Percentiles rank a stretch among this genome's conserved stretches.
phyloP scores from a whole-genome alignment of 169 alveolate species.

The Eimeria zaria region DNA sequence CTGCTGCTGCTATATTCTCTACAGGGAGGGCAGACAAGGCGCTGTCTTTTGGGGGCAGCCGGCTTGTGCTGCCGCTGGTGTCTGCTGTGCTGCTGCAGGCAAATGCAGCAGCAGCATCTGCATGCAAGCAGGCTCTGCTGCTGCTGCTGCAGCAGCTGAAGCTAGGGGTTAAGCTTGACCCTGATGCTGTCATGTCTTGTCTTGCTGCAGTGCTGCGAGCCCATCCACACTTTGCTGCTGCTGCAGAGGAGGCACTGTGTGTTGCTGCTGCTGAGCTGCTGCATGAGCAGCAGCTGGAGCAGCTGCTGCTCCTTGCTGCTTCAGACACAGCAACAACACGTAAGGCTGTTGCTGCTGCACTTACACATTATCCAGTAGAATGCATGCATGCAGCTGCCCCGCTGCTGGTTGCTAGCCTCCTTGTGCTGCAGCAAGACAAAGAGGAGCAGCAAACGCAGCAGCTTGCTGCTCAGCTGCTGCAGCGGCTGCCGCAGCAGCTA shows the following conservation, averaged over 20 bases:
- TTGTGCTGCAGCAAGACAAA: slow-evolving; percentile 12
- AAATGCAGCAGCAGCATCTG: slow-evolving; percentile 53
- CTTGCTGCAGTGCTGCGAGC: slow-evolving; percentile 70
- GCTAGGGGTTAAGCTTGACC: slow-evolving; percentile 59
- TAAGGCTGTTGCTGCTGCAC: slow-evolving; percentile 57
- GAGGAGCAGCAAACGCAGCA: background rate
- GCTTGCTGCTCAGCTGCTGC: slow-evolving; percentile 31
- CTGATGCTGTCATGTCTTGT: slow-evolving; percentile 35
- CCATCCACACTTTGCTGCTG: slow-evolving; percentile 4
- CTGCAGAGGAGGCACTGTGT: slow-evolving; percentile 12
- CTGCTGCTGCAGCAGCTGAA: slow-evolving; percentile 81
- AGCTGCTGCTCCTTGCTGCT: slow-evolving; percentile 42
- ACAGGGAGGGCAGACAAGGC: background rate
- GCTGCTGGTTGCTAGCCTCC: background rate
- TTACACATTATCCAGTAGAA: background rate
- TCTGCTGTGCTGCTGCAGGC: slow-evolving; percentile 63
- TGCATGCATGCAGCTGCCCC: slow-evolving; percentile 1
- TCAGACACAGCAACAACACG: background rate
- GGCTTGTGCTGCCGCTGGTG: slow-evolving; percentile 78
- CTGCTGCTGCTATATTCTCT: background rate
- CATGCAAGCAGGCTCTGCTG: slow-evolving; percentile 73
- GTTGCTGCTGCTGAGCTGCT: slow-evolving; percentile 31
- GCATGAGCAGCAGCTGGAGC: slow-evolving; percentile 54
- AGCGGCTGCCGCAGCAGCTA: slow-evolving; percentile 47
- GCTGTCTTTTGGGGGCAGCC: slow-evolving; percentile 49